Conservation (phyloP, 768 basidiomycete genomes). For the Obba rivulosa region DNA sequence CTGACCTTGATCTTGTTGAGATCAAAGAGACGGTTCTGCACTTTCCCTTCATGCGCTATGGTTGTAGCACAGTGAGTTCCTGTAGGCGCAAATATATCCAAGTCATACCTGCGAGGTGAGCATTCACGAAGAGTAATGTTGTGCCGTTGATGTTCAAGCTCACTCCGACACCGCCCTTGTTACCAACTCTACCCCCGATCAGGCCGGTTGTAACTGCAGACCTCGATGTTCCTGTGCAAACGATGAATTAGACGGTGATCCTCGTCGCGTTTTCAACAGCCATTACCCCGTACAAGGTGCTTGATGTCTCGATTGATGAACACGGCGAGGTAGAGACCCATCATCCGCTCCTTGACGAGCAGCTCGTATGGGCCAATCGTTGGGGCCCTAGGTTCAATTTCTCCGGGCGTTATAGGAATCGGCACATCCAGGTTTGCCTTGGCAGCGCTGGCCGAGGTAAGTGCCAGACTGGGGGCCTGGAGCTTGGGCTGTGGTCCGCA, state of each 20-base stretch:
- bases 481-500: constrained; percentile 32
- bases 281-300: constrained; percentile 54
- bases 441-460: no score
- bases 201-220: constrained; percentile 85
- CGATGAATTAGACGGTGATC: not conserved
- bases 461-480: not conserved
- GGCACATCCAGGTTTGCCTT: no score
- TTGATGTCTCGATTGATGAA: constrained; percentile 72
- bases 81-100: not conserved
- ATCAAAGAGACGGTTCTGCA: constrained; percentile 79
- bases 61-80: not conserved
- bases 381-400: no score
- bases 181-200: constrained; percentile 87
- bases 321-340: constrained; percentile 80
- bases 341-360: constrained; percentile 82
- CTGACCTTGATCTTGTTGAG: constrained; percentile 81
- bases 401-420: no score
- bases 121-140: constrained; percentile 84
- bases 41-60: constrained; percentile 70
- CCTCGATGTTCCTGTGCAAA: constrained; percentile 57
- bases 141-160: constrained; percentile 78
- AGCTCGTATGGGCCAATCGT: constrained; percentile 70
- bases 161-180: constrained; percentile 92
- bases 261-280: not conserved
- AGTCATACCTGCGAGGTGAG: constrained; percentile 75